Percentiles rank a stretch among this genome's conserved stretches.
Evolutionary conservation across 768 basidiomycete species (phyloP).

Genomic region (Psilocybe cubensis): DNA sequence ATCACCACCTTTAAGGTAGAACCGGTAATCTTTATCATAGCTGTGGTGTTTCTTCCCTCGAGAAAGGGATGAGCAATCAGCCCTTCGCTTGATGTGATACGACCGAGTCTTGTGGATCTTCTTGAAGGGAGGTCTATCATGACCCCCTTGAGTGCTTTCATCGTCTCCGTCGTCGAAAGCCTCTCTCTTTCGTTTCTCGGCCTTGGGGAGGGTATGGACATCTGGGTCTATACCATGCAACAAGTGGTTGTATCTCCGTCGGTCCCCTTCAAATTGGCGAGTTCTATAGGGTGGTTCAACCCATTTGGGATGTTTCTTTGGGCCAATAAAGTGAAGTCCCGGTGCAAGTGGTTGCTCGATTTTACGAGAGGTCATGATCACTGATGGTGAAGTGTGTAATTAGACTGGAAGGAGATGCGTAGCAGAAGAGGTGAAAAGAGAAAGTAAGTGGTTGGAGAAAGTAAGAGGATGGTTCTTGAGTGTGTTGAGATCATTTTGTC

Average conservation of each 20-base stretch:
- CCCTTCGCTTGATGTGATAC: neutral
- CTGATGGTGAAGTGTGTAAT: too few species aligned
- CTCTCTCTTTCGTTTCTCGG: neutral
- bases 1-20: conserved; percentile 26
- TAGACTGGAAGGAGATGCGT: neutral
- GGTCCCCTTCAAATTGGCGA: neutral
- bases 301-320: neutral
- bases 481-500: neutral
- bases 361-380: neutral
- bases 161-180: neutral
- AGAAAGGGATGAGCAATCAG: neutral
- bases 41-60: neutral
- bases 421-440: neutral
- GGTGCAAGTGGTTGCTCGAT: neutral
- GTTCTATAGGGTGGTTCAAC: neutral
- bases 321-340: neutral
- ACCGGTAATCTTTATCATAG: conserved; percentile 18
- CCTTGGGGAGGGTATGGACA: neutral
- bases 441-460: neutral
- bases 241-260: neutral
- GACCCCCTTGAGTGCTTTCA: neutral
- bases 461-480: neutral
- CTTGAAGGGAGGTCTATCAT: neutral
- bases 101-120: conserved; percentile 3
- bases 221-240: neutral